phyloP scores from a whole-genome alignment of 2,329 filamentous ascomycete genomes.

The Pseudopithomyces maydicus region DNA sequence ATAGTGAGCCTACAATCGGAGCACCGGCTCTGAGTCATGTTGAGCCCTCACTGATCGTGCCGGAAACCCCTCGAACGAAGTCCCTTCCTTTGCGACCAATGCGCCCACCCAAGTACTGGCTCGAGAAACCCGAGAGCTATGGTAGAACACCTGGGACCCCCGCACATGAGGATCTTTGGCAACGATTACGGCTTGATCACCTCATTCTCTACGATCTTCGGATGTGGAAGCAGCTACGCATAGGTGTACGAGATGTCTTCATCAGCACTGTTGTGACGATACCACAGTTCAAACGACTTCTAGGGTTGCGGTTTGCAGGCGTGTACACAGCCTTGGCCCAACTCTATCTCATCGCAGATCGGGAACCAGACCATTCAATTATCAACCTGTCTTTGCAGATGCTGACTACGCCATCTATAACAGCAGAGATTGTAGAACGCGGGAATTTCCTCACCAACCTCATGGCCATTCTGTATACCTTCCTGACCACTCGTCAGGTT shows the following conservation, averaged over 20 bases:
- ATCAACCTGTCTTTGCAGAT: constrained; percentile 97
- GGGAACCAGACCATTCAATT: constrained; percentile 97
- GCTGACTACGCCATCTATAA: constrained; percentile 95
- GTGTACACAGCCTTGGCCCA: constrained; percentile 93
- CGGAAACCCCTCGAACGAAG: constrained; percentile 71
- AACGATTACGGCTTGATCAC: constrained; percentile 89
- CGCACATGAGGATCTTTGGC: constrained; percentile 83
- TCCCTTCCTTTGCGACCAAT: constrained; percentile 55
- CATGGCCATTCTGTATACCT: constrained; percentile 96
- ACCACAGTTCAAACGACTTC: constrained; percentile 91
- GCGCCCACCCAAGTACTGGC: constrained; percentile 82
- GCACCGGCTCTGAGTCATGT: constrained; percentile 67
- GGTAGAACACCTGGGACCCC: constrained; percentile 66
- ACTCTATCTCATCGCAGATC: constrained; percentile 91
- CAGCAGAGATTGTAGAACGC: constrained; percentile 89
- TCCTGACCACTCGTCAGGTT: constrained; percentile 93
- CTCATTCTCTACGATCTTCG: constrained; percentile 92
- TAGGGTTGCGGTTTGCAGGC: constrained; percentile 91
- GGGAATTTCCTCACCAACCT: constrained; percentile 96
- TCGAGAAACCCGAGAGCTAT: constrained; percentile 76
- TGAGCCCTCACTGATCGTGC: constrained; percentile 73
- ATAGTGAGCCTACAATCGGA: constrained; percentile 65
- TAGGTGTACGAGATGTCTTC: constrained; percentile 88
- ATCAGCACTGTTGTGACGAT: constrained; percentile 96
- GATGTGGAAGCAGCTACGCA: constrained; percentile 95